Evolutionary conservation across 768 basidiomycete species (phyloP), one percentile per base, ranked within the genome.

Genomic region (Trametes sanguinea): DNA sequence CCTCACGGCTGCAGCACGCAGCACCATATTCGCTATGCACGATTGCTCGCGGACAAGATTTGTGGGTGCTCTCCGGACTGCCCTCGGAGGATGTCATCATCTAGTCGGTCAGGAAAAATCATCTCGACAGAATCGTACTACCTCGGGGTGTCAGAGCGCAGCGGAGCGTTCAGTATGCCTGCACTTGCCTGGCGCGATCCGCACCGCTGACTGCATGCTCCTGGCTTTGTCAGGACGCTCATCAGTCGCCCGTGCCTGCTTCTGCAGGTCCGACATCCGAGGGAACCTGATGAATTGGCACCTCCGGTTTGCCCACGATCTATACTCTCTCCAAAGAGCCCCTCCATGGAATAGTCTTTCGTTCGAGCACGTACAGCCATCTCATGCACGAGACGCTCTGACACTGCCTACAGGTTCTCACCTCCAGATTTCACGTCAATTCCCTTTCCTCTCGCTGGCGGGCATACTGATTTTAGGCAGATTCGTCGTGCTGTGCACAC

Each of bases 321-420:
- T 44, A 55, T 50, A 29, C 51, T n/a, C 33, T n/a, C 9, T 14
- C 4, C 13, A 13, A 1, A 14, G 30, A 40, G 44, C 9, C 4
- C 22, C 27, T 14, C 27, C 46, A 32, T 4, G 33, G 32, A 6
- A 8, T 29, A 42, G 51, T 39, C 40, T 14, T 10, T 37, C 29
- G 48, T 33, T 57, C 42, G 32, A 17, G 17, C 46, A 39, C 22
- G 62, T 63, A 58, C 62, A 53, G 62, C 61, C 61, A 35, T 45
- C 47, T 32, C 30, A 45, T 45, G 14, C 43, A 40, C 51, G 53
- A 58, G 62, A 45, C 62, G 57, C 56, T 33, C 57, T 40, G 22
- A 44, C 56, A 63, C 62, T 33, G 52, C 62, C 55, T 27, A 11
- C 50, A 27, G 13, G 22, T 32, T 22, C 11, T 17, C 30, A 8